Percentiles rank a stretch among this genome's conserved stretches.
phyloP scores from a whole-genome alignment of 805 yeast species.

The Yarrowia porcina region DNA sequence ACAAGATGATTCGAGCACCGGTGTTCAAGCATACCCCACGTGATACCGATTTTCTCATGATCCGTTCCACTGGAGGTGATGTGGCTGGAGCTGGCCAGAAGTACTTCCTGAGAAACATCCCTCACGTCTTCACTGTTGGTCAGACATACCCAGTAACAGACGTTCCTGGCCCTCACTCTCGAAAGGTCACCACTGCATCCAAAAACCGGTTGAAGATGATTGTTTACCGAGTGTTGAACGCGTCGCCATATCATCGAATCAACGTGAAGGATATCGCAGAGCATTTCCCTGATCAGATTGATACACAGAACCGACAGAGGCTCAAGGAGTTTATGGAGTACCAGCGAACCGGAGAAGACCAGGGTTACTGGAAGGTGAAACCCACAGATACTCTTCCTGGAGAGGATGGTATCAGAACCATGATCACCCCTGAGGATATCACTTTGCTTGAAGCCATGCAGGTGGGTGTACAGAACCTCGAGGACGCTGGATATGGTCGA shows the following conservation, averaged over 20 bases:
- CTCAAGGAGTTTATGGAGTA: constrained; percentile 97
- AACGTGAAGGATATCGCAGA: constrained; percentile 82
- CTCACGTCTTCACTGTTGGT: constrained; percentile 80
- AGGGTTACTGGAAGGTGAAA: constrained; percentile 91
- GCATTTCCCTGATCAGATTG: constrained; percentile 96
- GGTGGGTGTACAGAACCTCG: constrained; percentile 82
- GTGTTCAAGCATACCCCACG: constrained; percentile 79
- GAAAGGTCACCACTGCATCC: constrained; percentile 90
- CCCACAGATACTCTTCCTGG: constrained; percentile 61
- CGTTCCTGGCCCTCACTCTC: constrained; percentile 95
- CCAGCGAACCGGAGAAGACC: constrained; percentile 90
- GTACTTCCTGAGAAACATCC: constrained; percentile 65
- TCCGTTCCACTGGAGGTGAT: constrained; percentile 78
- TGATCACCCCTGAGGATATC: constrained; percentile 91
- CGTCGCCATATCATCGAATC: constrained; percentile 66
- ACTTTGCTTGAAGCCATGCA: constrained; percentile 87
- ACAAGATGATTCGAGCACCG: constrained; percentile 89
- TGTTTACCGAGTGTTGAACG: constrained; percentile 80
- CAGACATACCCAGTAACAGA: constrained; percentile 91
- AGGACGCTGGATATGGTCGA: constrained; percentile 64
- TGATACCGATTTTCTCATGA: constrained; percentile 74
- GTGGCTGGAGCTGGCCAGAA: constrained; percentile 47
- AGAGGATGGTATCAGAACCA: constrained; percentile 70
- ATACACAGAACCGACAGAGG: constrained; percentile 94
- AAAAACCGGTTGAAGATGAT: constrained; percentile 91